A percentile compares a stretch with the other conserved stretches of the same genome.
These are phyloP conservation scores for Torulaspora gathmanii DNA, from an alignment of 805 yeast species.

Conservation along the genomic window DNA sequence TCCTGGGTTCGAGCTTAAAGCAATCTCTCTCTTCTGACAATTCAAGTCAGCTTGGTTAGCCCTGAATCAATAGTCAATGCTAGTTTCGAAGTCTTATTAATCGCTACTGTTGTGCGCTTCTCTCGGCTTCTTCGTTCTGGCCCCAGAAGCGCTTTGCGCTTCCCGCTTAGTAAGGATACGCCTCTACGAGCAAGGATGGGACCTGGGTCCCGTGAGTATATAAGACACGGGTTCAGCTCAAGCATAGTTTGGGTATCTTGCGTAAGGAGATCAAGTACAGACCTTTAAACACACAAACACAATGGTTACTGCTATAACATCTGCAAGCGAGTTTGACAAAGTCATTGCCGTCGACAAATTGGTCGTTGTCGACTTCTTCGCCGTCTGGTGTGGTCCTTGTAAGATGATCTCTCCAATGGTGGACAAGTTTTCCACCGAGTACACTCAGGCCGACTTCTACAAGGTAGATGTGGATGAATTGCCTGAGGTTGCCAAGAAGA, in stretches of 20 bases:
- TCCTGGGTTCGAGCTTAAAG: too few species aligned
- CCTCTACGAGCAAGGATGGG: slow-evolving; percentile 5
- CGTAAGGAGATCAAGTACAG: too few species aligned
- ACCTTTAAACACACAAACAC: slow-evolving; percentile 7
- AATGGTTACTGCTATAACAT: slow-evolving; percentile 53
- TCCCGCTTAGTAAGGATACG: slow-evolving; percentile 15
- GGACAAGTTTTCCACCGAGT: slow-evolving; percentile 66
- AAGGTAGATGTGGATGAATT: slow-evolving; percentile 90
- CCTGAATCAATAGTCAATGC: background rate
- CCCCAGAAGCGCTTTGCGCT: slow-evolving; percentile 1
- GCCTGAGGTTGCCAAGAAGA: slow-evolving; percentile 65
- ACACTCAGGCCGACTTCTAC: slow-evolving; percentile 66
- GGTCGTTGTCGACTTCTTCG: slow-evolving; percentile 92
- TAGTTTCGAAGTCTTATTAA: background rate
- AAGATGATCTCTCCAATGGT: slow-evolving; percentile 93
- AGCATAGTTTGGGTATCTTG: background rate
- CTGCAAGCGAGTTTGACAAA: slow-evolving; percentile 59
- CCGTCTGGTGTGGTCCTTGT: slow-evolving; percentile 99
- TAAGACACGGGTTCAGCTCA: background rate
- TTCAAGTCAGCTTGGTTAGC: background rate
- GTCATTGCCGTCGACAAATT: slow-evolving; percentile 63
- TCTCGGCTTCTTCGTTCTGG: slow-evolving; percentile 3
- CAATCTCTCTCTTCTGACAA: too few species aligned
- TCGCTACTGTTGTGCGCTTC: background rate
- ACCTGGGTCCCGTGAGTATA: slow-evolving; percentile 1